A percentile compares a stretch with the other conserved stretches of the same genome.
Evolutionary conservation across 2,329 filamentous ascomycete species (phyloP).

Genomic region (Pyricularia pennisetigena): DNA sequence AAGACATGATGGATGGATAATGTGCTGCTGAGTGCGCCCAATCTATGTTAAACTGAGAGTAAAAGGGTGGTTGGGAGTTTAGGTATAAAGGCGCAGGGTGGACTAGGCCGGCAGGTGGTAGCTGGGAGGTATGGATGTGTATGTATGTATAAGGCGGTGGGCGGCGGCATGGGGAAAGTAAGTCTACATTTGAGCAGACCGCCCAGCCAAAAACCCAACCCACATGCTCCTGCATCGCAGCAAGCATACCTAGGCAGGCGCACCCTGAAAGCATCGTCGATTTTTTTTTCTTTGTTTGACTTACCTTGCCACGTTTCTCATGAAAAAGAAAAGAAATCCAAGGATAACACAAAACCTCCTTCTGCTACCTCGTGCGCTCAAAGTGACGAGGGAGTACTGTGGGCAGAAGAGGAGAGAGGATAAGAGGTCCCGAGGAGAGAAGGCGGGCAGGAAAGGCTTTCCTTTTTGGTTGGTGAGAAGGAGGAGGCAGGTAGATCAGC

Average conservation of each 20-base stretch:
- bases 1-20: neutral
- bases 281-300: neutral
- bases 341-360: neutral
- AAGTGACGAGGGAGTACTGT: slow-evolving; percentile 1
- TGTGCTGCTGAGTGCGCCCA: neutral
- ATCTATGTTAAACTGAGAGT: neutral
- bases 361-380: neutral
- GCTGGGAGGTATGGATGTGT: neutral
- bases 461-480: slow-evolving; percentile 8
- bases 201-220: neutral
- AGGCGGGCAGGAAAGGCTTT: slow-evolving; percentile 5
- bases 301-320: neutral
- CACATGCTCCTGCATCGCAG: neutral
- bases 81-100: neutral
- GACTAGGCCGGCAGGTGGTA: neutral
- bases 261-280: neutral
- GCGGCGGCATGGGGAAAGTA: neutral
- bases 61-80: neutral
- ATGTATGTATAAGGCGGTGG: neutral
- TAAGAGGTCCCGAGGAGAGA: slow-evolving; percentile 5
- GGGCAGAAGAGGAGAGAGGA: slow-evolving; percentile 1
- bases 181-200: neutral
- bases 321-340: neutral
- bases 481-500: slow-evolving; percentile 13
- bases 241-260: neutral